These are phyloP conservation scores for Oligophagozyma castellii DNA, from an alignment of 1,139 yeast genomes.

Conservation along the genomic window DNA sequence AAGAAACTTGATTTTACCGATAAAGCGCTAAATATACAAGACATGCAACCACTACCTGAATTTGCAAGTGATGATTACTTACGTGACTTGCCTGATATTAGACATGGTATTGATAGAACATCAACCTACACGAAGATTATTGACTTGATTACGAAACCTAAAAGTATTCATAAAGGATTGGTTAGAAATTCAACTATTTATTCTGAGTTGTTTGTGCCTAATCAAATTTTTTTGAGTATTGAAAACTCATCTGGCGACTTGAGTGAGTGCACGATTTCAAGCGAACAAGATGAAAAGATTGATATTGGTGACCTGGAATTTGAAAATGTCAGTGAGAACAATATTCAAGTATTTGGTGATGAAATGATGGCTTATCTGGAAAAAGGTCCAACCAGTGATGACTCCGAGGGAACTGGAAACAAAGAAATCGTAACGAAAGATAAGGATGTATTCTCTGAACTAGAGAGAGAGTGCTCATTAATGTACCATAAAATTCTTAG, in stretches of 20 bases:
- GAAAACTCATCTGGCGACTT: constrained; percentile 4
- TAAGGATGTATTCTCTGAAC: constrained; percentile 6
- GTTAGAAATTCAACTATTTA: constrained; percentile 8
- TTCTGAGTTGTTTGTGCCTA: constrained; percentile 5
- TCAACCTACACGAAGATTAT: constrained; percentile 45
- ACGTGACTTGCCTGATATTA: constrained; percentile 52
- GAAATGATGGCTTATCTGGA: constrained; percentile 15
- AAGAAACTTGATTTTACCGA: constrained; percentile 54
- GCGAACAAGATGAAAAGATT: constrained; percentile 1
- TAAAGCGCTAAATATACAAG: constrained; percentile 40
- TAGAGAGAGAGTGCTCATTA: constrained; percentile 16
- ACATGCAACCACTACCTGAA: constrained; percentile 12
- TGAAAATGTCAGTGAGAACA: constrained; percentile 22
- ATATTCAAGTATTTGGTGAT: constrained; percentile 20
- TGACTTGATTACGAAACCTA: constrained; percentile 27
- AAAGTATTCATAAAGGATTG: too few relatives aligned
- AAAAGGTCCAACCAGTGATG: constrained; percentile 5
- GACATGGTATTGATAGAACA: constrained; percentile 54
- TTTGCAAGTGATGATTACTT: constrained; percentile 34
- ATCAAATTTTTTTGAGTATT: constrained; percentile 3
- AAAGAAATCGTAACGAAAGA: constrained; percentile 1
- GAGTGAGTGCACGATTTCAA: constrained; percentile 6
- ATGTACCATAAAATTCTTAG: constrained; percentile 14
- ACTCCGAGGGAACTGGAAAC: constrained; percentile 5
- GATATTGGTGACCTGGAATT: constrained; percentile 22